Evolutionary conservation across 192 early-diverging fungal genomes (phyloP), one percentile per base, ranked within the genome.

Genomic region (Geosiphon pyriformis): DNA sequence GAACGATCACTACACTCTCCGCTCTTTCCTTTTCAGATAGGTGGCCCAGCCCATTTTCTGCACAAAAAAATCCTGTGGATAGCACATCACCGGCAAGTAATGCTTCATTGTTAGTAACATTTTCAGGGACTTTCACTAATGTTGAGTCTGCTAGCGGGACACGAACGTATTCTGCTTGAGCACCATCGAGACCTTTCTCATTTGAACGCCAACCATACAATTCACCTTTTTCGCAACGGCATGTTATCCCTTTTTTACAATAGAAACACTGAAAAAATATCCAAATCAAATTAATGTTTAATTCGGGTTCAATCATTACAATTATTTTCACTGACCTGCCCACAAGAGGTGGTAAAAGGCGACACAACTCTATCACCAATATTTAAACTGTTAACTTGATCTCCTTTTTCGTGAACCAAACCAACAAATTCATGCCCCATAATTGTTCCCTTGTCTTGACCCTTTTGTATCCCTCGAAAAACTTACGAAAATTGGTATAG

Each of bases 381-480:
- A 17, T 72, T 32, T 11, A 74, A 61, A 17, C 8, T 53, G 26
- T 53, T 57, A 6, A 80, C 78, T 1, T 65, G 66, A 18, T 47
- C 30, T 17, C 81, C 81, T n/a, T 78, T 59, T 56, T 82, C 61
- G 25, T 73, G 68, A 18, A 82, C 67, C 17, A 72, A 30, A 7
- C 81, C 81, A 22, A 78, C 73, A 67, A 83, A 83, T 69, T 83
- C 81, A 53, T 83, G 81, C 0, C 81, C 81, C 67, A 77, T 80
- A 26, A 78, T 70, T 0, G 81, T 83, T 35, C 72, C 74, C 46
- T 61, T 55, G 8, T 70, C 73, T 25, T 77, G 54, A 7, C 78
- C 78, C 31, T 65, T 59, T 64, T 82, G 76, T 6, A 70, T 49
- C 26, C 74, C 78, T 35, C 78, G 54, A 62, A 78, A 83, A 4